Evolutionary conservation across 768 basidiomycete genomes (phyloP), one percentile per base, ranked within the genome.

Genomic region (Galerina sulciceps): DNA sequence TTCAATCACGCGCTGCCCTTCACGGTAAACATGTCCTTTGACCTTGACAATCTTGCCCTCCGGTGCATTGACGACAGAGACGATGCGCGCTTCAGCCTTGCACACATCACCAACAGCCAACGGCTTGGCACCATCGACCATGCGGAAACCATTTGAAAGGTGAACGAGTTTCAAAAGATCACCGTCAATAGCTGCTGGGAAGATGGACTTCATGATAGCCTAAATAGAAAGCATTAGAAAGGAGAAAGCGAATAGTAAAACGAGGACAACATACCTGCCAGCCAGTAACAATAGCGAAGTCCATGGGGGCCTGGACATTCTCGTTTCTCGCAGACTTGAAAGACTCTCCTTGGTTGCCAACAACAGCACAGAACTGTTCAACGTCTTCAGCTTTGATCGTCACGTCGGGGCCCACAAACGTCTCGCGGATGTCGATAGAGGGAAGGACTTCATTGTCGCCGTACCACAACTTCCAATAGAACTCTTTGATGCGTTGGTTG

Each of bases 191-290:
- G 85, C 75, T 11, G 81, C 71, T 6, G 97, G 97, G 87, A 99
- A 99, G 75, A 99, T 96, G 1, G 95, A 88, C 73, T 92, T 94
- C 91, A 99, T 99, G 75, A 99, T 99, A n/a, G 96, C 92, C 94
- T 96, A 64, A 0, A 58, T 40, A 53, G 35, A 41, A 64, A 53
- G 48, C n/a, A 46, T n/a, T 22, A 26, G 65, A 40, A 54, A 61
- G 18, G 35, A 55, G 17, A 46, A 53, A 35, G 26, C n/a, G 40
- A 26, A 54, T 36, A 22, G 15, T 22, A 13, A 55, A 46, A 55
- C 23, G 26, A 42, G 26, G 20, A 6, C 8, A 2, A 75, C 89
- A 59, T 71, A 94, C 95, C 89, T 96, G 88, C 97, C 97, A 99
- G 45, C 96, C 96, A 40, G 95, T 89, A 50, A 99, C 96, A 68